Evolutionary conservation across 257 asterid genomes (phyloP), one percentile per base, ranked within the genome.

Genomic region (Plantago ovata): DNA sequence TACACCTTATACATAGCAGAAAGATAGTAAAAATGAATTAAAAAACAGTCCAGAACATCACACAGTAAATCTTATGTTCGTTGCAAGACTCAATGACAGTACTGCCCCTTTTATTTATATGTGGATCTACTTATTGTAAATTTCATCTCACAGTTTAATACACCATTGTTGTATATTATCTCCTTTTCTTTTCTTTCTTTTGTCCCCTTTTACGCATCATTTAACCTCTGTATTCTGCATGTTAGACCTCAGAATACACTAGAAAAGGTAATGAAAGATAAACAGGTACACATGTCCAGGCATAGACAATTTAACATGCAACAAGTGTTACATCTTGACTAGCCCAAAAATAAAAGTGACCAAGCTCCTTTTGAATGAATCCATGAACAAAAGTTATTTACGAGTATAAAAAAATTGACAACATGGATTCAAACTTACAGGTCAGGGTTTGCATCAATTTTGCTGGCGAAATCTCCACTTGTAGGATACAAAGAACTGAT

Each of bases 401-500:
- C 33, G 20, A 50, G 48, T 53, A 56, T 52, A 44, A 63, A n/a
- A n/a, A n/a, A n/a, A n/a, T n/a, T n/a, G n/a, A n/a, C n/a, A n/a
- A n/a, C n/a, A n/a, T n/a, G n/a, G n/a, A n/a, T n/a, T 67, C 15
- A 15, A 61, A 85, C 98, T 92, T 80, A 92, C 98, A 92, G 88
- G 75, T 92, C 96, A 49, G 98, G 98, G 67, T 92, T 88, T 52
- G 95, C 95, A 75, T 88, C 95, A 64, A 88, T 92, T 72, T 85
- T 92, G 80, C 72, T 72, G 79, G 78, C 72, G 72, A 92, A 92
- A 74, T 92, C 98, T 74, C 96, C 98, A 52, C 69, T 76, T 6
- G 69, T 63, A 51, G 98, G 98, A 80, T 78, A 78, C 70, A 92
- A 71, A 46, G 96, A 83, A 75, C 96, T 88, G 61, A 88, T 49